Evolutionary conservation across 495 filamentous ascomycete genomes (phyloP).

Genomic region (Aspergillus ostianus): DNA sequence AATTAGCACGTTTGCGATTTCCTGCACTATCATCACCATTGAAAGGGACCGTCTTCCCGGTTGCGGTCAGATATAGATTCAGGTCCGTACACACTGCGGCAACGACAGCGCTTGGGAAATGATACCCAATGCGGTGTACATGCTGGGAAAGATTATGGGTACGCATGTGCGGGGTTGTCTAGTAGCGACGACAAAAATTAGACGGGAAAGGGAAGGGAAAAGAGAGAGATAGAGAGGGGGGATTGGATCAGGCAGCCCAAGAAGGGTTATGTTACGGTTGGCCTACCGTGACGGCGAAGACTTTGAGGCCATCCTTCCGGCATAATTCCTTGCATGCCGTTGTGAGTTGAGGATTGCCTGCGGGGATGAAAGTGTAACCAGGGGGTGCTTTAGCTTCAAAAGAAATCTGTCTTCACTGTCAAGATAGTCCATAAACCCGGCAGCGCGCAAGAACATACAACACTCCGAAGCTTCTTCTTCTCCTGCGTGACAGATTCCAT

Average conservation of each 20-base stretch:
- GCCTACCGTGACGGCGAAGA: constrained; percentile 79
- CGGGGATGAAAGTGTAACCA: constrained; percentile 83
- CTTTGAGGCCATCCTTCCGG: constrained; percentile 60
- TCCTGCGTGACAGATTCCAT: constrained; percentile 57
- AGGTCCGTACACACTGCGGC: constrained; percentile 50
- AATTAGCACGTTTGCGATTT: constrained; percentile 19
- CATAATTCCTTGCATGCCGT: constrained; percentile 77
- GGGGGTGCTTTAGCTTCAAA: constrained; percentile 58
- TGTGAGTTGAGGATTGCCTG: constrained; percentile 74
- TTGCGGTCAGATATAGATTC: constrained; percentile 39
- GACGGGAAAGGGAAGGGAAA: constrained; percentile 15
- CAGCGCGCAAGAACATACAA: constrained; percentile 43
- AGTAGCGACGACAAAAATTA: constrained; percentile 18
- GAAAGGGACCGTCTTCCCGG: constrained; percentile 43
- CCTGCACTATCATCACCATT: constrained; percentile 20
- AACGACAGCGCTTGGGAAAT: constrained; percentile 62
- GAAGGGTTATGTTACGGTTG: constrained; percentile 10
- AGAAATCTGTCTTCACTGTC: constrained; percentile 39
- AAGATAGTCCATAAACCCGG: constrained; percentile 16
- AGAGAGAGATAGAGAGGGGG: not conserved
- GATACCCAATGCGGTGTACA: constrained; percentile 76
- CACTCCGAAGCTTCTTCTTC: constrained; percentile 58
- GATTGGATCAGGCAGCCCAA: not conserved
- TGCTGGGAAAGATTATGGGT: constrained; percentile 60
- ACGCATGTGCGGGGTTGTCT: constrained; percentile 47